These are phyloP conservation scores for Firmiana major DNA, from an alignment of 345 rosid species.

Conservation along the genomic window DNA sequence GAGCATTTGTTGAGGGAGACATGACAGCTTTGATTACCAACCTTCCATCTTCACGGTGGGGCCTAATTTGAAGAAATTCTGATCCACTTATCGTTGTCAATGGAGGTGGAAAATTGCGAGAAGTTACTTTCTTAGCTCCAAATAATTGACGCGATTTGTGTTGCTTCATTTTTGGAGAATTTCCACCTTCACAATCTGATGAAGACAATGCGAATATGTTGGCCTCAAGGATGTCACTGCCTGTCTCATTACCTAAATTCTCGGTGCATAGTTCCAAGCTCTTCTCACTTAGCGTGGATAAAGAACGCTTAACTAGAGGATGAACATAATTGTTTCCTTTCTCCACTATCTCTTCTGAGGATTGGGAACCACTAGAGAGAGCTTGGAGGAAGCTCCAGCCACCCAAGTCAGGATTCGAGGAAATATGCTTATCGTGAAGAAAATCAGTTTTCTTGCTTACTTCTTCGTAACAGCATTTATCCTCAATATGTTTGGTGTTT, in stretches of 20 bases:
- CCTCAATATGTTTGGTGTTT: constrained; percentile 18
- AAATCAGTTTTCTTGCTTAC: neutral
- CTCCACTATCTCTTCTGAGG: constrained; percentile 22
- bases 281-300: constrained; percentile 52
- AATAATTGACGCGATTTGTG: constrained; percentile 18
- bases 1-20: constrained; percentile 28
- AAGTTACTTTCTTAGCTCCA: constrained; percentile 24
- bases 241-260: constrained; percentile 77
- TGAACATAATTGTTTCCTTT: constrained; percentile 35
- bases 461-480: too few relatives aligned
- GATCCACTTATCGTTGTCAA: constrained; percentile 63
- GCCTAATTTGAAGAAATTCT: constrained; percentile 43
- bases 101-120: constrained; percentile 69
- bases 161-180: constrained; percentile 31
- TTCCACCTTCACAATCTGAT: constrained; percentile 9
- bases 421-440: neutral
- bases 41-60: constrained; percentile 73
- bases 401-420: constrained; percentile 25
- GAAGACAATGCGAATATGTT: constrained; percentile 31
- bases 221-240: constrained; percentile 43
- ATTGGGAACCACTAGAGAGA: constrained; percentile 23
- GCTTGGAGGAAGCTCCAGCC: constrained; percentile 57
- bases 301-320: constrained; percentile 39
- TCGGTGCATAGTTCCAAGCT: constrained; percentile 87
- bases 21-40: constrained; percentile 51